phyloP scores from a whole-genome alignment of 108 stramenopile species.

The Nitzschia sp. region DNA sequence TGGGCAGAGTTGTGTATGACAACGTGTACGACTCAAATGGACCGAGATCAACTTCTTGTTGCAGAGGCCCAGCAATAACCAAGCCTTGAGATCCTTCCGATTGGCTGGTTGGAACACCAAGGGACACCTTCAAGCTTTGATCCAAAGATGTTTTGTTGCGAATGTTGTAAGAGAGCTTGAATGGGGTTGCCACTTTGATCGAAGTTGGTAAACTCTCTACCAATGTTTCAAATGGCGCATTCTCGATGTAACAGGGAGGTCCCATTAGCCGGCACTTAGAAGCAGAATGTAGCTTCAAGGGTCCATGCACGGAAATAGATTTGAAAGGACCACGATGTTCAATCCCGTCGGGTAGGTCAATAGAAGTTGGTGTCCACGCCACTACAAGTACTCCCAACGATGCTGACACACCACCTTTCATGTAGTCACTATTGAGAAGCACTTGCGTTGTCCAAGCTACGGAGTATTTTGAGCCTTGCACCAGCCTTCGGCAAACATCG shows the following conservation, averaged over 20 bases:
- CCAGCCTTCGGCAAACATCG: conserved; percentile 29
- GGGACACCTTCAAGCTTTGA: conserved; percentile 50
- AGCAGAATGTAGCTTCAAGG: conserved; percentile 41
- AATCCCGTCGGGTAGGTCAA: conserved; percentile 32
- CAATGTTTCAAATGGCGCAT: conserved; percentile 64
- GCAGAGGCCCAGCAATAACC: conserved; percentile 51
- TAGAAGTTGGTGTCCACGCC: conserved; percentile 58
- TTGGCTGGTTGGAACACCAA: conserved; percentile 28
- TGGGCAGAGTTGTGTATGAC: conserved; percentile 63
- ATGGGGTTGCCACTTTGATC: conserved; percentile 62
- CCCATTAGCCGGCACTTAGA: conserved; percentile 56
- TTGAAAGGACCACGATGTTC: neutral
- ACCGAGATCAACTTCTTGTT: conserved; percentile 51
- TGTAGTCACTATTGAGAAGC: conserved; percentile 24
- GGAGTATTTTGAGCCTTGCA: conserved; percentile 49
- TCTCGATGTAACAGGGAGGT: conserved; percentile 64
- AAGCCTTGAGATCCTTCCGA: conserved; percentile 34
- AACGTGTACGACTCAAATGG: conserved; percentile 56
- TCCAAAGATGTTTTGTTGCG: conserved; percentile 59
- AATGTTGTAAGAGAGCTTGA: conserved; percentile 59
- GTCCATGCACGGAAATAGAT: conserved; percentile 54
- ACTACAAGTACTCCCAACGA: conserved; percentile 61
- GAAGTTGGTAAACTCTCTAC: conserved; percentile 39
- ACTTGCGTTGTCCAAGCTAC: conserved; percentile 49
- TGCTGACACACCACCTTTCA: conserved; percentile 30